These are phyloP conservation scores for Hypoxylon sp. DNA, from an alignment of 2,329 filamentous ascomycete species.

Conservation along the genomic window DNA sequence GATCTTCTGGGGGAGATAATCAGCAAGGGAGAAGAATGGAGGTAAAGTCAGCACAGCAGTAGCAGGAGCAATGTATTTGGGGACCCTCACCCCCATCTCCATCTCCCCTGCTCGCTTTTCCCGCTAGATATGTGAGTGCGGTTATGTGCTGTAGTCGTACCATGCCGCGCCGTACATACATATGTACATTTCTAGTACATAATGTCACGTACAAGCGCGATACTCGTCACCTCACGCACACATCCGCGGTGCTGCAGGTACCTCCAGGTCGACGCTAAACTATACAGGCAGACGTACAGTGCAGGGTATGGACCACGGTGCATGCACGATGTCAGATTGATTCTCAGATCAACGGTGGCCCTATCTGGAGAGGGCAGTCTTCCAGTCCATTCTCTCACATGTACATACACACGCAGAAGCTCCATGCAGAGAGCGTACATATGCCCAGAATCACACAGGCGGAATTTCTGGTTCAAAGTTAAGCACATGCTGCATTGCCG, in stretches of 20 bases:
- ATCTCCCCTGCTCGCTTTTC: constrained; percentile 37
- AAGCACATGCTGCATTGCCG: constrained; percentile 13
- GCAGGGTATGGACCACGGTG: constrained; percentile 47
- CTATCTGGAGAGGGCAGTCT: constrained; percentile 37
- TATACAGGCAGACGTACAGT: constrained; percentile 28
- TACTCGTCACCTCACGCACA: constrained; percentile 43
- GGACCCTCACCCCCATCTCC: too few relatives aligned
- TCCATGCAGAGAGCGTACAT: constrained; percentile 23
- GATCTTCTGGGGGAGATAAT: constrained; percentile 30
- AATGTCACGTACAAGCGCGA: constrained; percentile 41
- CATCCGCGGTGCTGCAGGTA: constrained; percentile 40
- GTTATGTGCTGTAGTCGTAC: constrained; percentile 51
- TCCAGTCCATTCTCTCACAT: constrained; percentile 18
- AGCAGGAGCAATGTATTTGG: constrained; percentile 9
- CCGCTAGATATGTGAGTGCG: constrained; percentile 52
- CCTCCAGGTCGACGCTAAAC: constrained; percentile 27
- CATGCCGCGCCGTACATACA: constrained; percentile 43
- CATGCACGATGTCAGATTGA: constrained; percentile 52
- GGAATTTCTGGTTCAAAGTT: constrained; percentile 6
- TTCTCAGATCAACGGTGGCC: constrained; percentile 47
- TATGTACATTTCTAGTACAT: constrained; percentile 38
- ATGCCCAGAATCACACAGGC: constrained; percentile 20
- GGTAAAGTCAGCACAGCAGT: constrained; percentile 22
- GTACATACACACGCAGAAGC: constrained; percentile 32
- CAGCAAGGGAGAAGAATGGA: constrained; percentile 28